Evolutionary conservation across 495 filamentous ascomycete species (phyloP), one percentile per base, ranked within the genome.

Genomic region (Aspergillus ostianus): DNA sequence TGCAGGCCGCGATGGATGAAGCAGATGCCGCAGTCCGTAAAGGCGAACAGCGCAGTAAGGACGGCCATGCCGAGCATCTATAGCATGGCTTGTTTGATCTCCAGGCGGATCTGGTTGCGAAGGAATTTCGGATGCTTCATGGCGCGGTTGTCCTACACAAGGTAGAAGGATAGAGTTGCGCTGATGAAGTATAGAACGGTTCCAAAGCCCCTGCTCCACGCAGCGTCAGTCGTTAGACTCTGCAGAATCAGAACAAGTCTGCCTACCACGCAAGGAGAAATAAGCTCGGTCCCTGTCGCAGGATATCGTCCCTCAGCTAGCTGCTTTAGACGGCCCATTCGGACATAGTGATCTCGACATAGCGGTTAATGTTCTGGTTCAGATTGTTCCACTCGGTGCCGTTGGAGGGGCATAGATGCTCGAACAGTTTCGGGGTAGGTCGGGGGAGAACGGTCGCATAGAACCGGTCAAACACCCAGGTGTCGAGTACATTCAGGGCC

Each of bases 21-120:
- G 81, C 97, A 97, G 79, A 98, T 93, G 64, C 78, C 82, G 69
- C 83, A 87, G 73, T 98, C 93, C 66, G 93, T 98, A 76, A 97
- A 98, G 65, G 84, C 58, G 67, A 98, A 82, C 7, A 91, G 90
- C 0, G 80, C 82, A 9, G 93, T 98, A 63, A 92, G 79, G 50
- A 90, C 55, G 46, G 92, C 82, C 81, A 97, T 97, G 60, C 84
- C 64, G 3, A 92, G 93, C 66, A 96, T 82, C 3, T 90, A 75
- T 21, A 57, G 59, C 59, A 86, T 73, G 56, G 90, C 82, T 73
- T 96, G 92, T 26, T 71, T 67, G 61, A 97, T 95, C 70, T 98
- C 93, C 61, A 90, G 82, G 36, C 80, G 75, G 44, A 97, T 86
- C 71, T 98, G 93, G 74, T 97, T 89, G 70, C 89, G 90, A 65